phyloP scores from a whole-genome alignment of 306 rosid species.

The Quercus agrifolia region DNA sequence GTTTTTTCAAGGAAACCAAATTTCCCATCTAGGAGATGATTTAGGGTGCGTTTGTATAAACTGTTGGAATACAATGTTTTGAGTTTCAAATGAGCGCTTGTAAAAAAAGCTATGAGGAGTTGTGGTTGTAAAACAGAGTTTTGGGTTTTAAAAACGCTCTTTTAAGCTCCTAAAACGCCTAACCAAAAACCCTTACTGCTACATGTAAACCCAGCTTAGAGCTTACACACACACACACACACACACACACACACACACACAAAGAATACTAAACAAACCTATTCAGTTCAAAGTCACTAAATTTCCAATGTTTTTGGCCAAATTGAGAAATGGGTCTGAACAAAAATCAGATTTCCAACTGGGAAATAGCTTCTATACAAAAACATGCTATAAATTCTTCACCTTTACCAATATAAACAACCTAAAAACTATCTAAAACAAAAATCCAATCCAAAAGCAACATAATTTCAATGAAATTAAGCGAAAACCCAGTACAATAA shows the following conservation, averaged over 20 bases:
- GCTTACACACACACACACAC: too few relatives aligned
- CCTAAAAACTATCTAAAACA: background rate
- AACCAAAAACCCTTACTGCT: background rate
- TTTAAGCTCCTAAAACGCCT: too few relatives aligned
- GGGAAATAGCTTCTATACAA: background rate
- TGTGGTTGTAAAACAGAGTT: too few relatives aligned
- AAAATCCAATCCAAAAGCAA: background rate
- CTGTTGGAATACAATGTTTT: too few relatives aligned
- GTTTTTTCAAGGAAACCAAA: background rate
- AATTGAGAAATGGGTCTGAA: background rate
- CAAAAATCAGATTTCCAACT: background rate
- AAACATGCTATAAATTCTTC: background rate
- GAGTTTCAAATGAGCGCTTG: too few relatives aligned
- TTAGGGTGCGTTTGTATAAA: too few relatives aligned
- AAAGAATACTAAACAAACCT: background rate
- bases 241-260: background rate
- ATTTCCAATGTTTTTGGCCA: background rate
- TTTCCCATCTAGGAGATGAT: background rate
- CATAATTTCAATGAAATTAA: background rate
- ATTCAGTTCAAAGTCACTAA: background rate
- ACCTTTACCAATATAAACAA: background rate
- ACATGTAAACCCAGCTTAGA: background rate
- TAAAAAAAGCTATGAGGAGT: too few relatives aligned
- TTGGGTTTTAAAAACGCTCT: too few relatives aligned
- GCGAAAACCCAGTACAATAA: background rate